Percentiles rank a stretch among this genome's conserved stretches.
phyloP scores from a whole-genome alignment of 176 grass and related monocot species.

The Chloris gayana region DNA sequence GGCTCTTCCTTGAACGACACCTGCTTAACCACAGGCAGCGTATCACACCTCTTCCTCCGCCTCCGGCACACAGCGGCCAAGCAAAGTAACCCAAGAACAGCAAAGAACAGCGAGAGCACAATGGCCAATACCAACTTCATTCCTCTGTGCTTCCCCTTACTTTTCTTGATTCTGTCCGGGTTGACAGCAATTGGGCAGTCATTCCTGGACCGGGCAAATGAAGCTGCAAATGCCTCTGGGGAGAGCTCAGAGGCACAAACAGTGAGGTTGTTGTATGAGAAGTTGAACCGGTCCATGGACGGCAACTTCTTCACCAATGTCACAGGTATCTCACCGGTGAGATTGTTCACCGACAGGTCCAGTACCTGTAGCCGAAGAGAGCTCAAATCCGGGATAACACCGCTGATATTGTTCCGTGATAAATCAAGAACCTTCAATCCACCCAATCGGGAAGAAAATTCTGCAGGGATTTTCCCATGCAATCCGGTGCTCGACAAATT shows the following conservation, averaged over 20 bases:
- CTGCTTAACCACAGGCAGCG: conserved; percentile 59
- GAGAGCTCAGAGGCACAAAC: conserved; percentile 77
- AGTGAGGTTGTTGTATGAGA: conserved; percentile 98
- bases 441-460: conserved; percentile 53
- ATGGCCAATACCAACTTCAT: conserved; percentile 61
- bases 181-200: conserved; percentile 96
- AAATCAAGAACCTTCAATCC: conserved; percentile 81
- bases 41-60: conserved; percentile 43
- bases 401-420: conserved; percentile 74
- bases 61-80: conserved; percentile 47
- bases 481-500: conserved; percentile 86
- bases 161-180: conserved; percentile 51
- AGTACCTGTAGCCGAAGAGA: conserved; percentile 47
- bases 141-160: conserved; percentile 31
- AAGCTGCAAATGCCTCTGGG: conserved; percentile 49
- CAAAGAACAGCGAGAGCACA: conserved; percentile 65
- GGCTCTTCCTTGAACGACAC: conserved; percentile 66
- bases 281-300: conserved; percentile 74
- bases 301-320: conserved; percentile 65
- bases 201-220: conserved; percentile 74
- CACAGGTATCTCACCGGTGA: conserved; percentile 83
- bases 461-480: conserved; percentile 55
- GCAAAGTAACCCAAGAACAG: conserved; percentile 57
- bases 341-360: conserved; percentile 93
- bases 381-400: conserved; percentile 71